phyloP scores from a whole-genome alignment of 176 grass and related monocot genomes.

The Cenchrus purpureus region DNA sequence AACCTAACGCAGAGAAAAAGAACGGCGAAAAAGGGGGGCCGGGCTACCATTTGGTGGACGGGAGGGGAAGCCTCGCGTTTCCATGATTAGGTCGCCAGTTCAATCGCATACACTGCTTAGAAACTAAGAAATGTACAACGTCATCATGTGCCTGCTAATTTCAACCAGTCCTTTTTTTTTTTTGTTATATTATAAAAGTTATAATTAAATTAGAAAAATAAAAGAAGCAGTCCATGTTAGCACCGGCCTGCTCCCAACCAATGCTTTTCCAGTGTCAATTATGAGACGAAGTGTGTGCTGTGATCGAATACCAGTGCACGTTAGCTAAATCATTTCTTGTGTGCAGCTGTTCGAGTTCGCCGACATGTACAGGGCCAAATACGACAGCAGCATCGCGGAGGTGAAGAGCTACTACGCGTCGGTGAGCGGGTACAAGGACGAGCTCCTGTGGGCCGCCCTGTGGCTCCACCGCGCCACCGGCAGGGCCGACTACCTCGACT shows the following conservation, averaged over 20 bases:
- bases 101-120: constrained; percentile 43
- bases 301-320: not conserved
- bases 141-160: constrained; percentile 44
- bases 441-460: constrained; percentile 82
- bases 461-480: constrained; percentile 86
- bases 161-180: constrained; percentile 15
- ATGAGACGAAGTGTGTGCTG: not conserved
- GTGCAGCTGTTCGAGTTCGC: constrained; percentile 76
- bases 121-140: constrained; percentile 46
- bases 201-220: not conserved
- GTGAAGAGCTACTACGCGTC: constrained; percentile 93
- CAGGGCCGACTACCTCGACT: constrained; percentile 59
- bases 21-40: not conserved
- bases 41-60: constrained; percentile 31
- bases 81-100: constrained; percentile 68
- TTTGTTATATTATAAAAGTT: not conserved
- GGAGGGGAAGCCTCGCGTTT: constrained; percentile 21
- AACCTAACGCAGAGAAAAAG: constrained; percentile 42
- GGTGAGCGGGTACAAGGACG: constrained; percentile 83
- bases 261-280: constrained; percentile 25
- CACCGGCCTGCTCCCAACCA: not conserved
- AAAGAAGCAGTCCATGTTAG: constrained; percentile 1
- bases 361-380: constrained; percentile 74
- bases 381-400: constrained; percentile 77
- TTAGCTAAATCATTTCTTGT: constrained; percentile 17